Percentiles rank a stretch among this genome's conserved stretches.
Evolutionary conservation across 805 yeast species (phyloP).

Genomic region (Debaryomyces castellii): DNA sequence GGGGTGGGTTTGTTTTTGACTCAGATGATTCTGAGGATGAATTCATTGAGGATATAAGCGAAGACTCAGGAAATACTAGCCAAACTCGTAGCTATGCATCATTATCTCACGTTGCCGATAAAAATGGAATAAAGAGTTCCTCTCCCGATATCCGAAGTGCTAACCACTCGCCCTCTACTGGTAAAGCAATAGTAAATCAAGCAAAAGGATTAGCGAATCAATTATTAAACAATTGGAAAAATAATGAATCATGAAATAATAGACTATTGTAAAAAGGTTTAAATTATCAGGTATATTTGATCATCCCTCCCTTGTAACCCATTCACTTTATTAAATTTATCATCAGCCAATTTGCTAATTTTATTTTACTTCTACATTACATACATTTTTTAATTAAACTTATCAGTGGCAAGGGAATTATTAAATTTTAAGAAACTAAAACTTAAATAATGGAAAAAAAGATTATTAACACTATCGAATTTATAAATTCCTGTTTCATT

Average conservation of each 20-base stretch:
- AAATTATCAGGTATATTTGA: slow-evolving; percentile 1
- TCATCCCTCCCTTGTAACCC: slow-evolving; percentile 1
- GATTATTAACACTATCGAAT: not conserved
- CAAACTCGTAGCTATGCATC: slow-evolving; percentile 39
- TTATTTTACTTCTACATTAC: slow-evolving; percentile 3
- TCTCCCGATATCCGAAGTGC: slow-evolving; percentile 19
- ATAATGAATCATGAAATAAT: slow-evolving; percentile 7
- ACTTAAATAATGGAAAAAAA: not conserved
- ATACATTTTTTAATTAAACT: slow-evolving; percentile 1
- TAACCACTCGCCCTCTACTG: slow-evolving; percentile 3
- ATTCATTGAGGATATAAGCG: slow-evolving; percentile 17
- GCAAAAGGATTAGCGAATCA: slow-evolving; percentile 38
- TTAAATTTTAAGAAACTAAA: not conserved
- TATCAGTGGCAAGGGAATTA: not conserved
- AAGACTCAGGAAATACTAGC: slow-evolving; percentile 4
- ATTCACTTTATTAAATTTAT: not conserved
- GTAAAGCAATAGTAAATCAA: slow-evolving; percentile 28
- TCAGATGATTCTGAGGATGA: slow-evolving; percentile 37
- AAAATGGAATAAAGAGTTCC: slow-evolving; percentile 33
- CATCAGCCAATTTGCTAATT: not conserved
- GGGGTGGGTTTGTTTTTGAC: slow-evolving; percentile 34
- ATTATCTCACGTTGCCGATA: slow-evolving; percentile 52
- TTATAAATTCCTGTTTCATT: not conserved
- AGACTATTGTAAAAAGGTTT: slow-evolving; percentile 4
- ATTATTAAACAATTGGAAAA: slow-evolving; percentile 27